These are phyloP conservation scores for Globisporangium alternatum DNA, from an alignment of 352 stramenopile species.

Conservation along the genomic window DNA sequence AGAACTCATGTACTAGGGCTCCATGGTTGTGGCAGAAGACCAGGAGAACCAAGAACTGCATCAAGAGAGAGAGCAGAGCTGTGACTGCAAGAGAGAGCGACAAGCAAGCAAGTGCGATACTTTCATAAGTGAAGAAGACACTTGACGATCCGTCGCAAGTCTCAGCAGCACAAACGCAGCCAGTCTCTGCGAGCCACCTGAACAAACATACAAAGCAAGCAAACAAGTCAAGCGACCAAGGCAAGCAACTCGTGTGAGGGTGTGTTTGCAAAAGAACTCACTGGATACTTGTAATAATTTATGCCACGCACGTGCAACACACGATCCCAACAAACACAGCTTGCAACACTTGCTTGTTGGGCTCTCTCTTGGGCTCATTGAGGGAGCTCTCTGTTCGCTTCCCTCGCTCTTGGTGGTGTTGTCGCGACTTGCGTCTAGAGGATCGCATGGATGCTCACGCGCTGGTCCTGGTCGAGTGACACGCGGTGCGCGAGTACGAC, in stretches of 20 bases:
- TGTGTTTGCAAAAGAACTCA: not conserved
- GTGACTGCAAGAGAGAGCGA: not conserved
- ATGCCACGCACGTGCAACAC: not conserved
- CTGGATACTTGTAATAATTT: conserved; percentile 10
- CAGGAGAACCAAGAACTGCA: no score
- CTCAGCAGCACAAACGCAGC: no score
- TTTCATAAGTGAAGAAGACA: no score
- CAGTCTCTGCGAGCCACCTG: no score
- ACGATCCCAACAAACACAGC: not conserved
- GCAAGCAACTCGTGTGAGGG: not conserved
- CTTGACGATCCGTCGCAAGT: no score
- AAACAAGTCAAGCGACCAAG: not conserved
- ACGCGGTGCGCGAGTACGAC: conserved; percentile 56
- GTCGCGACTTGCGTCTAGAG: conserved; percentile 26
- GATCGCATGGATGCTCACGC: conserved; percentile 63
- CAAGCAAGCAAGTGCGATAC: not conserved
- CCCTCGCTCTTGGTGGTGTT: not conserved
- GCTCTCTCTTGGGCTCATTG: not conserved
- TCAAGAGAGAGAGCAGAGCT: no score
- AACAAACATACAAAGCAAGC: not conserved
- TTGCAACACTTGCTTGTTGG: not conserved
- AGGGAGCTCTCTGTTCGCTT: not conserved
- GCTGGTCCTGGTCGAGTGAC: conserved; percentile 56
- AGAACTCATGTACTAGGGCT: no score
- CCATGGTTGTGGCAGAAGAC: no score